Evolutionary conservation across 805 yeast species (phyloP), one percentile per base, ranked within the genome.

Genomic region (Candida ascalaphidarum): DNA sequence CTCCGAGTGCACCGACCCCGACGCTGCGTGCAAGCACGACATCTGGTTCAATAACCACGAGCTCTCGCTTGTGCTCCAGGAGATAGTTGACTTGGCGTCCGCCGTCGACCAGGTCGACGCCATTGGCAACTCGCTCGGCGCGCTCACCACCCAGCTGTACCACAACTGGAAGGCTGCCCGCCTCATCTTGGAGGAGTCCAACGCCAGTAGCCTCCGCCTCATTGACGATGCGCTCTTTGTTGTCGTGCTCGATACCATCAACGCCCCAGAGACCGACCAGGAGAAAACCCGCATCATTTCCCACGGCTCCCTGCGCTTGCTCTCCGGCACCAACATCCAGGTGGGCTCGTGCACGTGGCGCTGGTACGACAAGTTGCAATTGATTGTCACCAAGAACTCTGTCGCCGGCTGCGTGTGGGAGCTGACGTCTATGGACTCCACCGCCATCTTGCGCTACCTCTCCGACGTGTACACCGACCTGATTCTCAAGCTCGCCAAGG

Each of bases 321-420:
- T 65, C 18, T 35, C 39, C 2, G 58, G 58, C 7, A 53, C 65
- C 17, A 71, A 69, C 33, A 51, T 68, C 25, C 79, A 73, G 47
- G 47, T 60, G 14, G 79, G 79, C 15, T 61, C 75, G 4, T 73
- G 79, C 47, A 68, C 74, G 11, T 68, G 71, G 26, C 52, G 79
- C 31, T 72, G 76, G 69, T 73, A 73, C 43, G 79, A 73, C 44
- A 73, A 73, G 40, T 50, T 73, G 30, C 76, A 72, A 41, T 46
- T 73, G 27, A 58, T 73, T 11, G 65, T 73, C 7, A 68, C 77
- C 3, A 54, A 59, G 22, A 73, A 73, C 44, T 65, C 77, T 1
- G 73, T 70, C 14, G 77, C 76, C 2, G 79, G 77, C 4, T 60
- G 73, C 27, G 71, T 70, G 13, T 73, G 77, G 70, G 78, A 74